These are phyloP conservation scores for Neotropicomus parvogracilis DNA, from an alignment of 1,284 basidiomycete species.

Conservation along the genomic window DNA sequence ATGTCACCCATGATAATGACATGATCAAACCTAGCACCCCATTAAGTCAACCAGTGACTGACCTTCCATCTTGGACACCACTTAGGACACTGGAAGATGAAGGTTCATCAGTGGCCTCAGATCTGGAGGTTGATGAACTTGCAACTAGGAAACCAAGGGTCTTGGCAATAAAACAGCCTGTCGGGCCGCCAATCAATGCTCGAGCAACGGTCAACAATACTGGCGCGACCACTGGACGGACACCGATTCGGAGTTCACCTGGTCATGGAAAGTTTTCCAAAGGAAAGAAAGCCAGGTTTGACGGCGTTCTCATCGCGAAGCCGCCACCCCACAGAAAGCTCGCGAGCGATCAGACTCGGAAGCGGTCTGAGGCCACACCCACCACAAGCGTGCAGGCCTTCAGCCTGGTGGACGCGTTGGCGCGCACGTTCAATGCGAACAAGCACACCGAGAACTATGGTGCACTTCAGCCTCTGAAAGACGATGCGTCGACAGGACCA, in stretches of 20 bases:
- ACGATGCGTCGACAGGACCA: conserved; percentile 6
- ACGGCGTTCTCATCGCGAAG: conserved; percentile 22
- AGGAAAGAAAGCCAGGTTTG: conserved; percentile 20
- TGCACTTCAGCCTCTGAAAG: background rate
- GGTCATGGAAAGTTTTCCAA: background rate
- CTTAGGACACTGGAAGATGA: conserved; percentile 5
- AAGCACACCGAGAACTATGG: conserved; percentile 3
- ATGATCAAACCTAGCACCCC: background rate
- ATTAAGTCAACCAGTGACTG: conserved; percentile 5
- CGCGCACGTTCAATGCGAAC: conserved; percentile 29
- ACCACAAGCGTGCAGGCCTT: background rate
- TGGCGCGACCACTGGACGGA: background rate
- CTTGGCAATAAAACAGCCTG: background rate
- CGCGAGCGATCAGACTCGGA: background rate
- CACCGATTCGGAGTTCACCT: background rate
- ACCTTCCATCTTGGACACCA: conserved; percentile 31
- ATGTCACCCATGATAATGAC: background rate
- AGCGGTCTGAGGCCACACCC: background rate
- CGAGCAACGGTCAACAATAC: background rate
- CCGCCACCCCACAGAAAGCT: background rate
- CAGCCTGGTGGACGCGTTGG: conserved; percentile 27
- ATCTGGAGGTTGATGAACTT: conserved; percentile 14
- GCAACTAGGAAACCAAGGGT: background rate
- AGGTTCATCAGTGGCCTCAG: background rate
- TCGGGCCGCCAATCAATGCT: background rate